Evolutionary conservation across 192 early-diverging fungal genomes (phyloP), one percentile per base, ranked within the genome.

Genomic region (Podila epicladia): DNA sequence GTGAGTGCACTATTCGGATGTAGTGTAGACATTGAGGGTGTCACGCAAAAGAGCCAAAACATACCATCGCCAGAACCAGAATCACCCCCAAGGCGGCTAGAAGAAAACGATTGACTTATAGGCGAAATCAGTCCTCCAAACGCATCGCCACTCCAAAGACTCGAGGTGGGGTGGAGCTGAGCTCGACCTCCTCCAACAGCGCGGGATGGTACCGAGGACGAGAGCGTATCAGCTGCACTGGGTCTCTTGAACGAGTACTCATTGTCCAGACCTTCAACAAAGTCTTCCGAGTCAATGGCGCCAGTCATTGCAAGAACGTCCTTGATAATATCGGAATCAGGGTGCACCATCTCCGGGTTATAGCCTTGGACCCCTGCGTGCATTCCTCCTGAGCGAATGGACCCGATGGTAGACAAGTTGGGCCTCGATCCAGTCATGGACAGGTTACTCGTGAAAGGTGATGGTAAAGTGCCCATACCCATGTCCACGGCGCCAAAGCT

Each of bases 301-400:
- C 70, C 77, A 19, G 70, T 68, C 71, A 73, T 72, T 0, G 77
- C 77, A 35, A 80, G 49, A 3, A 80, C 67, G 32, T 80, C 77
- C 62, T 73, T 65, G 13, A 80, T 57, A 65, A 80, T 68, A 31
- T 73, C 71, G 13, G 41, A 62, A 57, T 69, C 71, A 4, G 58
- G 64, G 53, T 48, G 62, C 9, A n/a, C 62, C 12, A 63, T 29
- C 31, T 38, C 62, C 9, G 59, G 59, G 59, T 33, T 28, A 12
- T 61, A 28, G 20, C 31, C 28, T 15, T 61, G 59, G 17, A 7
- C 59, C 8, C 53, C 53, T 5, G 22, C 1, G 15, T 5, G 17
- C 15, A 60, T 60, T 17, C 59, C 31, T 61, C 22, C 20, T 15
- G 17, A 33, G 22, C 31, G 31, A 61, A 1, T 61, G 5, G 31